Evolutionary conservation across 768 basidiomycete species (phyloP), one percentile per base, ranked within the genome.

Genomic region (Mrakia blollopis): DNA sequence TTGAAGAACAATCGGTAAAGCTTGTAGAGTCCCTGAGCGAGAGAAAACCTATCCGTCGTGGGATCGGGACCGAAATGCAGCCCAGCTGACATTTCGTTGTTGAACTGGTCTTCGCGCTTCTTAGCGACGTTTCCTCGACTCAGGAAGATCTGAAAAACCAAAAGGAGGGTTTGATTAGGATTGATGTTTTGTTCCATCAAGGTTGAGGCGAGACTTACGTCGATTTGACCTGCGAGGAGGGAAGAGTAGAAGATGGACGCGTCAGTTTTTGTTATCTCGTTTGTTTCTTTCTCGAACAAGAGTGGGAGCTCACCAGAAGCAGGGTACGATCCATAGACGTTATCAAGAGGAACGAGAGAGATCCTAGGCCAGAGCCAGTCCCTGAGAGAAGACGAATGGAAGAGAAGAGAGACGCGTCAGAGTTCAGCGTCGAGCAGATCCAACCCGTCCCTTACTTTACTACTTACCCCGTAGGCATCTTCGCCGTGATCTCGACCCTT

Each of bases 21-120:
- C 32, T 85, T 83, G 89, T 89, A 89, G 87, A 88, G 91, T 37
- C 92, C 91, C 81, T 87, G 92, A 11, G 93, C 94, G 84, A 89
- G 89, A 72, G 84, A 86, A 32, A 86, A 87, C 54, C 89, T 86
- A 80, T 91, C 90, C 11, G 85, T 81, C 8, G 87, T 83, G 0
- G 90, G 90, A 11, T 47, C 54, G 0, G 74, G 52, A 6, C 91
- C 92, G 83, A 90, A 94, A 82, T 89, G 89, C 28, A 94, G 83
- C 50, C 87, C 86, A 10, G 88, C 86, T 74, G 88, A 84, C 28
- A 86, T 85, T 76, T 84, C 86, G 82, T 87, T 86, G 73, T 84
- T 86, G 74, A 90, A 90, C 80, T 81, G 69, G 21, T 82, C 84
- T 16, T 82, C 13, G 16, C 60, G 78, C 84, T 92, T 91, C 23